Percentiles rank a stretch among this genome's conserved stretches.
Evolutionary conservation across 129 eudicot species (phyloP).

Genomic region (Rutidosis leptorrhynchoides): DNA sequence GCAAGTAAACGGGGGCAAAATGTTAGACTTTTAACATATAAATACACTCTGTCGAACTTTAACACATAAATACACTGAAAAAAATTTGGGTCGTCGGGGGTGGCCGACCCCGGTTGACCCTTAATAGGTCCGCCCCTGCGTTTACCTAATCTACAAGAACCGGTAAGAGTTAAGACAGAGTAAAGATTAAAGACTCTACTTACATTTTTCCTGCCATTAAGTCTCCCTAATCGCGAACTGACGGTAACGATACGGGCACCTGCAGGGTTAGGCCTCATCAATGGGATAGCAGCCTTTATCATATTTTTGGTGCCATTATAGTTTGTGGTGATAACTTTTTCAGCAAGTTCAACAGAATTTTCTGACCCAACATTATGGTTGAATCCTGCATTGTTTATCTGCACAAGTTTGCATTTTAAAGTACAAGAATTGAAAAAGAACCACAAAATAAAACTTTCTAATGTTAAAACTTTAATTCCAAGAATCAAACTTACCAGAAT

Average conservation of each 20-base stretch:
- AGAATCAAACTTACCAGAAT: constrained; percentile 52
- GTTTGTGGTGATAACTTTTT: constrained; percentile 66
- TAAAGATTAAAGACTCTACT: too few species aligned
- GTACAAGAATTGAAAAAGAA: background rate
- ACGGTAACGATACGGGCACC: constrained; percentile 87
- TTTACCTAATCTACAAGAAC: background rate
- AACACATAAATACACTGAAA: too few species aligned
- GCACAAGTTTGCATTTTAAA: constrained; percentile 20
- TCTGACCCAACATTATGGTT: constrained; percentile 63
- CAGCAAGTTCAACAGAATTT: constrained; percentile 69
- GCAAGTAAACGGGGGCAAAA: too few species aligned
- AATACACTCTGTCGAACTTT: too few species aligned
- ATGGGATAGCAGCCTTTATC: constrained; percentile 64
- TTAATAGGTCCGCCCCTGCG: too few species aligned
- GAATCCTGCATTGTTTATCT: constrained; percentile 84
- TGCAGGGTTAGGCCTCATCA: constrained; percentile 60
- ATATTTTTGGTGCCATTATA: constrained; percentile 73
- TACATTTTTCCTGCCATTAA: constrained; percentile 85
- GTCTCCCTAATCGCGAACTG: constrained; percentile 79
- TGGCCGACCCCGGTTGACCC: too few species aligned
- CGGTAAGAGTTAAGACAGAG: background rate
- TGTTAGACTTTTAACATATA: too few species aligned
- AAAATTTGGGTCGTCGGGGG: too few species aligned
- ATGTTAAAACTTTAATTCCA: background rate
- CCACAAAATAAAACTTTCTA: too few species aligned